Base-by-base conservation (phyloP, 2,329 filamentous ascomycete species). In the Colletotrichum phormii region DNA sequence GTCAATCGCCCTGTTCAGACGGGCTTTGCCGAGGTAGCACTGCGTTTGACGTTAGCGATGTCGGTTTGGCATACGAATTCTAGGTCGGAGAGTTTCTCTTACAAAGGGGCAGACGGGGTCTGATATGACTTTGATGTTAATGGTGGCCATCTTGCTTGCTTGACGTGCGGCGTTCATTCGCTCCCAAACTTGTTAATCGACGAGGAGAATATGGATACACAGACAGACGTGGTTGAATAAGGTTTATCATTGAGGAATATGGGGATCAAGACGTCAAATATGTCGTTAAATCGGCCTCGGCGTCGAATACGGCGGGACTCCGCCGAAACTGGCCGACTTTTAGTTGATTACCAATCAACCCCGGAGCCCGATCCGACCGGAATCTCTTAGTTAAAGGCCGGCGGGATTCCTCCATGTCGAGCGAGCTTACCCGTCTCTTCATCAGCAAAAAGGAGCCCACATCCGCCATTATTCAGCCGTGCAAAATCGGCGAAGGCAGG, bases 1-100 rank as follows among this genome's bases (percentile, higher is more conserved):
- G 9, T 85, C 80, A 73, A 97, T 96, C 74, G 93, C 94, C 74
- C 88, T 89, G 63, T 92, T 89, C 51, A 97, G 89, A 49, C 93
- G 91, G 75, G 91, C 91, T 80, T 94, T 93, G 81, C 94, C 95
- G 18, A 97, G 86, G 81, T 95, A 97, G 86, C 95, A 93, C 88
- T 90, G n/a, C 12, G 13, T 83, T 7, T 11, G 15, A 13, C 68
- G 79, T 83, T 65, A 26, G 26, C 26, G 2, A 26, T 26, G 26
- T 26, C 26, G 26, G 26, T 26, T 26, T 26, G 26, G 4, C 26
- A 26, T 26, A 26, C 26, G 26, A 26, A 26, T 26, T 26, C 26
- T 26, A 26, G 26, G 26, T 26, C 2, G 26, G 26, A 26, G 26
- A 4, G 4, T 2, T 26, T 4, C 26, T 26, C 83, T 75, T 76